Evolutionary conservation across 2,329 filamentous ascomycete species (phyloP).

Genomic region (Fusarium proliferatum): DNA sequence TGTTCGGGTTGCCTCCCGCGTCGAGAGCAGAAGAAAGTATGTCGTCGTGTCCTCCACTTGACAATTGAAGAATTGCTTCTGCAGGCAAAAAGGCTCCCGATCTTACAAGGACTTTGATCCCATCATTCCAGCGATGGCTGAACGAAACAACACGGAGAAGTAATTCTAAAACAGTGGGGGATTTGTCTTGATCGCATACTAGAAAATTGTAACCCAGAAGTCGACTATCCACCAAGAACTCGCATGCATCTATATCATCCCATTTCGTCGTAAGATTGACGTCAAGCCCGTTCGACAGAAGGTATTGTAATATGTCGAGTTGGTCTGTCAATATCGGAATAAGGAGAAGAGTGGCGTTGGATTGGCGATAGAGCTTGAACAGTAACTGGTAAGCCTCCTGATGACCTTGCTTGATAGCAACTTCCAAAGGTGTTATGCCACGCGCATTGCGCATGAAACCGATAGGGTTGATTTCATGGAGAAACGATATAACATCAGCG

Average conservation of each 20-base stretch:
- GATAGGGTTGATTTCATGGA: background rate
- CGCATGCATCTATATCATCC: accelerated
- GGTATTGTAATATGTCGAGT: accelerated
- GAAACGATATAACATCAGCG: accelerated
- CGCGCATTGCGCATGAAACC: accelerated
- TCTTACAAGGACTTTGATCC: accelerated
- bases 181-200: background rate
- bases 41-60: accelerated
- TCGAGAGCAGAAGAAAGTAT: background rate
- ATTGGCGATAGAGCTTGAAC: background rate
- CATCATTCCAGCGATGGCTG: accelerated
- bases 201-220: too few species aligned
- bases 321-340: background rate
- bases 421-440: background rate
- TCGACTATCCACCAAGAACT: too few species aligned
- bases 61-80: accelerated
- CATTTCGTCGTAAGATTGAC: accelerated
- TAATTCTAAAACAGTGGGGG: background rate
- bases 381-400: background rate
- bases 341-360: background rate
- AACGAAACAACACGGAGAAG: background rate
- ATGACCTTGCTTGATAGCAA: accelerated
- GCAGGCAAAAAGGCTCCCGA: accelerated
- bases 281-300: accelerated
- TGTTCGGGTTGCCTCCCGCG: accelerated